phyloP scores from a whole-genome alignment of 164 flowering plant genomes.

The Macadamia integrifolia region DNA sequence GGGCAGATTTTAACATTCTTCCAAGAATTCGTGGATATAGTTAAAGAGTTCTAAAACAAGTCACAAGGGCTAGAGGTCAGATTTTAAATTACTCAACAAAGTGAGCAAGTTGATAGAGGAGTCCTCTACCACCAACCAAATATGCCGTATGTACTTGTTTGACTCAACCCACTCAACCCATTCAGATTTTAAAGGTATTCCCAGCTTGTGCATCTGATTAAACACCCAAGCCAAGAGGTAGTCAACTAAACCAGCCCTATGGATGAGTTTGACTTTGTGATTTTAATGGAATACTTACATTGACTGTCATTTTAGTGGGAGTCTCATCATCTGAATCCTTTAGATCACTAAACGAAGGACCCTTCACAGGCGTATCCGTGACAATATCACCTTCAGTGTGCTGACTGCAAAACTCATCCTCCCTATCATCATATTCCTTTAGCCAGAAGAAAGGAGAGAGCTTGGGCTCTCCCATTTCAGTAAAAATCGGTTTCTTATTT shows the following conservation, averaged over 20 bases:
- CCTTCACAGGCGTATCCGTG: slow-evolving; percentile 22
- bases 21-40: too few species aligned
- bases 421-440: slow-evolving; percentile 48
- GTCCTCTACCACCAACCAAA: too few species aligned
- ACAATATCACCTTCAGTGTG: slow-evolving; percentile 27
- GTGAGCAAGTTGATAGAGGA: too few species aligned
- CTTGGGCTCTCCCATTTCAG: slow-evolving; percentile 30
- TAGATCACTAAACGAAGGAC: slow-evolving; percentile 80
- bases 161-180: too few species aligned
- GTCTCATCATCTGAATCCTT: slow-evolving; percentile 69
- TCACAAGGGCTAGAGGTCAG: too few species aligned
- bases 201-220: too few species aligned
- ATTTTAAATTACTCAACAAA: too few species aligned
- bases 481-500: slow-evolving; percentile 21
- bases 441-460: slow-evolving; percentile 91
- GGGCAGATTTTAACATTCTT: too few species aligned
- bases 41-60: too few species aligned
- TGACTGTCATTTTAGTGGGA: slow-evolving; percentile 23
- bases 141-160: too few species aligned
- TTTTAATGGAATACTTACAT: slow-evolving; percentile 37
- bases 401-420: slow-evolving; percentile 34
- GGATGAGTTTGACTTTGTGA: neutral
- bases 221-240: too few species aligned
- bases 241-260: neutral
- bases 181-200: too few species aligned